A percentile compares a stretch with the other conserved stretches of the same genome.
These are phyloP conservation scores for Claviceps humidiphila DNA, from an alignment of 2,329 filamentous ascomycete genomes.

Conservation along the genomic window DNA sequence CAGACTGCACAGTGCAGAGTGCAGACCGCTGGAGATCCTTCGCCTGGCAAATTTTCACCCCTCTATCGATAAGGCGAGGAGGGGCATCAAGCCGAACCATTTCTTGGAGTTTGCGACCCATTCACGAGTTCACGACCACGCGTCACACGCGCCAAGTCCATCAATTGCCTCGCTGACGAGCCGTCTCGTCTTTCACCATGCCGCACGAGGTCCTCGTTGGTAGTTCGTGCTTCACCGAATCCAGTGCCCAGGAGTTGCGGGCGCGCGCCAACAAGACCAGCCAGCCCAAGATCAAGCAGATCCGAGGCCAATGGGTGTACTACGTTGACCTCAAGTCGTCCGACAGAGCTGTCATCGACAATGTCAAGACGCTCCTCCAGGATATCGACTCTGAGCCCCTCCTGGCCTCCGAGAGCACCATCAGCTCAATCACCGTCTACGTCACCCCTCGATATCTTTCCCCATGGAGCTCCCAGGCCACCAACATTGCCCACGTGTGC, in stretches of 20 bases:
- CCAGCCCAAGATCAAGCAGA: slow-evolving; percentile 30
- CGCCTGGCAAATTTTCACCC: slow-evolving; percentile 9
- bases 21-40: no score
- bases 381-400: slow-evolving; percentile 20
- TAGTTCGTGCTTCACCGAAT: slow-evolving; percentile 35
- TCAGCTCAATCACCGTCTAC: slow-evolving; percentile 48
- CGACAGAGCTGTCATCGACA: slow-evolving; percentile 29
- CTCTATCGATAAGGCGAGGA: slow-evolving; percentile 9
- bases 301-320: slow-evolving; percentile 48
- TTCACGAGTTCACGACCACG: neutral
- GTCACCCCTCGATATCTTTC: slow-evolving; percentile 77
- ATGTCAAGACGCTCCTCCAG: slow-evolving; percentile 33
- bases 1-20: no score
- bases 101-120: neutral
- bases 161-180: slow-evolving; percentile 2
- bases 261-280: slow-evolving; percentile 30
- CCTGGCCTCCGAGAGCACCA: slow-evolving; percentile 18
- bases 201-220: slow-evolving; percentile 25
- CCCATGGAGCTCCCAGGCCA: slow-evolving; percentile 95
- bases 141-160: neutral
- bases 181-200: slow-evolving; percentile 14
- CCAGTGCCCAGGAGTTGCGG: slow-evolving; percentile 30
- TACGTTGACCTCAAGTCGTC: slow-evolving; percentile 48
- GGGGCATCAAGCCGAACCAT: slow-evolving; percentile 5
- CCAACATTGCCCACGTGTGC: slow-evolving; percentile 85